Base-by-base conservation (phyloP, 106 monocot genomes). In the Phalaenopsis equestris region DNA sequence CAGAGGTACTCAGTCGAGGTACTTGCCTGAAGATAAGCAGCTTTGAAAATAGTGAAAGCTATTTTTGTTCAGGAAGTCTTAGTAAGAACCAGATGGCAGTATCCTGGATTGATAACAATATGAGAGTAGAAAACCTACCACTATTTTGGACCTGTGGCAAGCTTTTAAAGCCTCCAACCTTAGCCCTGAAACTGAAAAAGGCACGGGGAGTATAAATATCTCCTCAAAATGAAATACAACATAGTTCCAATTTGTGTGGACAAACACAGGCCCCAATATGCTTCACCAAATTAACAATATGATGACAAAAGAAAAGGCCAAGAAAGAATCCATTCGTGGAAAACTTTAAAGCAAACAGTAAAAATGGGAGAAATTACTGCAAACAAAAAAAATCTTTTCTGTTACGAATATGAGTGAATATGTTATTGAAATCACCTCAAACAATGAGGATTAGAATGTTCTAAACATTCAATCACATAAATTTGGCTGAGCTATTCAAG, bases 131-230 rank as follows among this genome's bases (percentile, higher is more conserved):
- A 37, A 70, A 70, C 70, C 70, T 70, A 70, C 70, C 70, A 70
- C 30, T 70, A 70, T 70, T 30, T 70, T 39, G 39, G 38, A 70
- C 14, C 39, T 70, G 12, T 70, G 70, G 39, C 70, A 70, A 37
- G 70, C 70, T 70, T 70, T 70, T 19, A 70, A 8, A 39, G 38
- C 39, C 39, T 70, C 70, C 39, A 37, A 3, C 39, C 70, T 39
- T 70, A 14, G 70, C 70, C 30, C 70, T 70, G 70, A 70, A 70
- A 70, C 70, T 70, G 70, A 37, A 70, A 39, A 70, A 70, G 70
- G 70, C 64, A 70, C 4, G 70, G 70, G 38, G 70, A 70, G 70
- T 39, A 70, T 70, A 70, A 70, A 39, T 70, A 70, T 70, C 70
- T 70, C 70, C 30, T 37, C 70, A 70, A 37, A 70, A 70, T 38